phyloP scores from a whole-genome alignment of 2,329 filamentous ascomycete genomes.

The Cordyceps militaris region DNA sequence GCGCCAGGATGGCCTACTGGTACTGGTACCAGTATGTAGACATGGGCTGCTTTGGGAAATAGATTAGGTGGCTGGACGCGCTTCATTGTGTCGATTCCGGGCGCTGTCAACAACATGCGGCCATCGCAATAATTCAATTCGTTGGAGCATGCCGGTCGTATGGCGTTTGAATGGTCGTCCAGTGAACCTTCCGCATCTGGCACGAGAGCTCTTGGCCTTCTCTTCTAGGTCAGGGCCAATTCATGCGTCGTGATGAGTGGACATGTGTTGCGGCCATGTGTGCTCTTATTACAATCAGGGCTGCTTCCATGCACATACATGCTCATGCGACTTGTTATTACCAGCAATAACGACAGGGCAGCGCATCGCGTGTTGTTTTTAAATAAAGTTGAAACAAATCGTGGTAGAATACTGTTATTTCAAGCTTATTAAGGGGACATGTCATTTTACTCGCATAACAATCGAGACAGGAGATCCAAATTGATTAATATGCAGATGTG shows the following conservation, averaged over 20 bases:
- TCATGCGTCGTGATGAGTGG: slow-evolving; percentile 1
- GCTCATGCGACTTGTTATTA: neutral
- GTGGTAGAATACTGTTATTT: neutral
- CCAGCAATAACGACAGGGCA: neutral
- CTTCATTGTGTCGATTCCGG: neutral
- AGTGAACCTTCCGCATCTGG: slow-evolving; percentile 6
- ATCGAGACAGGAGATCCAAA: neutral
- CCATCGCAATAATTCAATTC: neutral
- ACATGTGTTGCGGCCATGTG: neutral
- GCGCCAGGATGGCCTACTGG: neutral
- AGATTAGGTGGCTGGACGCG: slow-evolving; percentile 1
- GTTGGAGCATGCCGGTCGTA: neutral
- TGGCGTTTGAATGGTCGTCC: neutral
- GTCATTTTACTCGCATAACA: neutral
- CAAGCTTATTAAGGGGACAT: slow-evolving; percentile 5
- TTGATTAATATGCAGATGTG: neutral
- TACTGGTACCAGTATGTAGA: too few relatives aligned
- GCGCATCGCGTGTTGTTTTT: neutral
- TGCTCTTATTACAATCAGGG: neutral
- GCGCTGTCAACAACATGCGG: slow-evolving; percentile 1
- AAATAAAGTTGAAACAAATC: neutral
- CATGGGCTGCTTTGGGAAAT: neutral
- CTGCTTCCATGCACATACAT: neutral
- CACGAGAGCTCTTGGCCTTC: neutral
- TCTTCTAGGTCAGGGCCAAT: neutral